Conservation (phyloP, 345 rosid genomes). For the Murraya paniculata region DNA sequence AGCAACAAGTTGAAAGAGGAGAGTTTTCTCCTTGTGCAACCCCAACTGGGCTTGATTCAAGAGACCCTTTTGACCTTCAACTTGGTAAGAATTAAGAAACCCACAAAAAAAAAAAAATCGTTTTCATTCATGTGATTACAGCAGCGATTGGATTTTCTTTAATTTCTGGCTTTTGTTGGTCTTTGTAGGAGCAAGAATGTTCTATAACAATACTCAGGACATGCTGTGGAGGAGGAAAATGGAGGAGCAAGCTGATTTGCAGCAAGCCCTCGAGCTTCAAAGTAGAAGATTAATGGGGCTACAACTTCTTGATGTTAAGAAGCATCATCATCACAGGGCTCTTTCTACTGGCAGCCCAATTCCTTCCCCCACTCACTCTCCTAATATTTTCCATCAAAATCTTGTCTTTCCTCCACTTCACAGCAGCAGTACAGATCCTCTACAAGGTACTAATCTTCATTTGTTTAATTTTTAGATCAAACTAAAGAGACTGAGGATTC, state of each 20-base stretch:
- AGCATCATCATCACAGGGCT: slow-evolving; percentile 65
- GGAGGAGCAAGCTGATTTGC: slow-evolving; percentile 72
- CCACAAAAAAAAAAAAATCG: too few relatives aligned
- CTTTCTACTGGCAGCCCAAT: slow-evolving; percentile 61
- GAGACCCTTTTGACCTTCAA: slow-evolving; percentile 53
- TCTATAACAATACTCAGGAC: slow-evolving; percentile 57
- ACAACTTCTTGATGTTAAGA: slow-evolving; percentile 81
- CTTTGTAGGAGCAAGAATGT: slow-evolving; percentile 56
- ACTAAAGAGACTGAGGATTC: not conserved
- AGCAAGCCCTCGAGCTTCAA: slow-evolving; percentile 76
- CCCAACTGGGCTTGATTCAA: slow-evolving; percentile 82
- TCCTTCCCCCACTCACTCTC: slow-evolving; percentile 50
- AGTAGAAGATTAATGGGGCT: slow-evolving; percentile 70
- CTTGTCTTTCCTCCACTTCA: slow-evolving; percentile 46
- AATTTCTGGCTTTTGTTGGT: not conserved
- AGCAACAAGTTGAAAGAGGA: slow-evolving; percentile 48
- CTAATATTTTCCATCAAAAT: slow-evolving; percentile 52
- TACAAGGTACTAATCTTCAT: slow-evolving; percentile 26
- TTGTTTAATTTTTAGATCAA: not conserved
- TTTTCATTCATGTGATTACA: too few relatives aligned
- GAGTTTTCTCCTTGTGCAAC: slow-evolving; percentile 65
- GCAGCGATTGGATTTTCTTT: not conserved
- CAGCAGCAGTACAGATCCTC: slow-evolving; percentile 20
- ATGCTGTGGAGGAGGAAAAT: slow-evolving; percentile 66
- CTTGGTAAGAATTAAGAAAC: slow-evolving; percentile 35